A percentile compares a stretch with the other conserved stretches of the same genome.
Conservation (phyloP, 2,329 filamentous ascomycete genomes). For the Venturia carpophila region DNA sequence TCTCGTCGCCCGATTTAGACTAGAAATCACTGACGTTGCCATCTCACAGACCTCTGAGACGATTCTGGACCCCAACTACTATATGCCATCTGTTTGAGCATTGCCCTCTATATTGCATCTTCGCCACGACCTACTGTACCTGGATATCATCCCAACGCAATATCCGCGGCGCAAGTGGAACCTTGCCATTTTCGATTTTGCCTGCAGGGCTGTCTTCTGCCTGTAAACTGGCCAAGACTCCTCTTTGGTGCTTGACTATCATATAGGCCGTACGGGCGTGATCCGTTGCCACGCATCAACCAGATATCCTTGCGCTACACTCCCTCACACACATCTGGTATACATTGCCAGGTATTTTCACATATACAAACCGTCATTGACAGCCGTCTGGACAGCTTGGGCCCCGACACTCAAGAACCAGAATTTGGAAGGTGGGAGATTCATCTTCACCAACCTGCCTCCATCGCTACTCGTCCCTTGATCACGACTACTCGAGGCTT, state of each 20-base stretch:
- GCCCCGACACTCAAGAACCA: background rate
- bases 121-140: background rate
- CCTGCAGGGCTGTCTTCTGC: background rate
- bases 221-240: background rate
- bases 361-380: conserved; percentile 5
- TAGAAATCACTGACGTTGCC: conserved; percentile 13
- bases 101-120: conserved; percentile 2
- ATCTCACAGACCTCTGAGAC: conserved; percentile 1
- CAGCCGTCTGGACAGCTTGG: background rate
- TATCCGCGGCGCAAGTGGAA: background rate
- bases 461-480: background rate
- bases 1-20: background rate
- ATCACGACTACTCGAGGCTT: background rate
- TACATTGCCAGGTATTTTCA: conserved; percentile 3
- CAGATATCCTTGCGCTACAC: background rate
- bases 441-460: background rate
- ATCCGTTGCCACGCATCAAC: conserved; percentile 2
- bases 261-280: background rate
- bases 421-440: background rate
- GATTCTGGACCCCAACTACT: background rate
- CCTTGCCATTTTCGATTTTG: background rate
- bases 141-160: background rate
- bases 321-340: background rate
- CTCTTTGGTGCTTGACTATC: background rate
- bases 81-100: conserved; percentile 9